phyloP scores from a whole-genome alignment of 2,329 filamentous ascomycete species.

The Claviceps sorghi region DNA sequence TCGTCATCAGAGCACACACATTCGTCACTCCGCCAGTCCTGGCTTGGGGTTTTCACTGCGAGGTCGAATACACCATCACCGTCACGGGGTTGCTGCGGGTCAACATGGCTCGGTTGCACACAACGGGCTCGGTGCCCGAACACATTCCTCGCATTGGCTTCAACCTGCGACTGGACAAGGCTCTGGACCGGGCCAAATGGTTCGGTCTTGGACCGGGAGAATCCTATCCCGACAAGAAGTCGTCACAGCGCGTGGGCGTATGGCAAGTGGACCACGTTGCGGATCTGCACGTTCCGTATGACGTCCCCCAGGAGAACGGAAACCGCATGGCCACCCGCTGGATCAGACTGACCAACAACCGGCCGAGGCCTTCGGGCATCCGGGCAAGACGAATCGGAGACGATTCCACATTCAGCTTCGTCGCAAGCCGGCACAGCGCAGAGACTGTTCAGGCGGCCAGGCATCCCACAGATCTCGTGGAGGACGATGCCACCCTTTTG shows the following conservation, averaged over 20 bases:
- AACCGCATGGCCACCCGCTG: conserved; percentile 48
- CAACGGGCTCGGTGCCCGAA: conserved; percentile 33
- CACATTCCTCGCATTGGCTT: conserved; percentile 49
- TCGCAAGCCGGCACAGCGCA: conserved; percentile 37
- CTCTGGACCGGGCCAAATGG: conserved; percentile 38
- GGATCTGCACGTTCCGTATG: conserved; percentile 43
- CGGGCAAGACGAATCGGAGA: conserved; percentile 9
- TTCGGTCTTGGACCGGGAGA: conserved; percentile 50
- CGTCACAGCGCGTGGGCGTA: conserved; percentile 38
- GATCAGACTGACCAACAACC: conserved; percentile 24
- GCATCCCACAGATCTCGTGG: conserved; percentile 48
- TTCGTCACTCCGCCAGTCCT: conserved; percentile 45
- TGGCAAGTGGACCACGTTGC: conserved; percentile 27
- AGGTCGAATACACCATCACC: conserved; percentile 37
- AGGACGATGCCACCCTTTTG: conserved; percentile 29
- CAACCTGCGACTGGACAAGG: conserved; percentile 33
- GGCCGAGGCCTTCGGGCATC: conserved; percentile 7
- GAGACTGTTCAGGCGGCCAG: conserved; percentile 39
- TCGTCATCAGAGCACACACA: conserved; percentile 37
- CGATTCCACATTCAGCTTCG: conserved; percentile 32
- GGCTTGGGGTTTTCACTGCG: conserved; percentile 40
- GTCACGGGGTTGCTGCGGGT: conserved; percentile 30
- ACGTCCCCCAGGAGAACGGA: conserved; percentile 53
- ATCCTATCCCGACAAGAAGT: conserved; percentile 47
- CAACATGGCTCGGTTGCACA: conserved; percentile 26